phyloP scores from a whole-genome alignment of 306 rosid species.

The Vigna radiata region DNA sequence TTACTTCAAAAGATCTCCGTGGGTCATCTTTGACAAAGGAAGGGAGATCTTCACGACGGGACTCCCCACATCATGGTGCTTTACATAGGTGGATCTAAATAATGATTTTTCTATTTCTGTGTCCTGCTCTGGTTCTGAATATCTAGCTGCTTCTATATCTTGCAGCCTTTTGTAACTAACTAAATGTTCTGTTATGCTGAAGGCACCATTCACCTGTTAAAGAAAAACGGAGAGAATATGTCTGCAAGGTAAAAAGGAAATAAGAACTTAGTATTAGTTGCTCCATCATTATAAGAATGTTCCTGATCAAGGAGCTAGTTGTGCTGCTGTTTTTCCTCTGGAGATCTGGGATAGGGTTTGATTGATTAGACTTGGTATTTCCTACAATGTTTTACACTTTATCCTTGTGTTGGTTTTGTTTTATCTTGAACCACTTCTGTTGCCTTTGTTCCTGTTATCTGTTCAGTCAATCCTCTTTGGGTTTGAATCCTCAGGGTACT shows the following conservation, averaged over 20 bases:
- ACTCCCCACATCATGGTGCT: slow-evolving; percentile 83
- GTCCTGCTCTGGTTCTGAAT: slow-evolving; percentile 80
- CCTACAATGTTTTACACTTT: slow-evolving; percentile 18
- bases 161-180: slow-evolving; percentile 85
- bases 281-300: slow-evolving; percentile 63
- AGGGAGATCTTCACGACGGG: slow-evolving; percentile 71
- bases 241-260: slow-evolving; percentile 94
- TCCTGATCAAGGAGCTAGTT: slow-evolving; percentile 51
- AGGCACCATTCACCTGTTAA: slow-evolving; percentile 99
- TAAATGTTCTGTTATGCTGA: slow-evolving; percentile 95
- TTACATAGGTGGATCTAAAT: slow-evolving; percentile 97
- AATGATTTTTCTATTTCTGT: slow-evolving; percentile 73
- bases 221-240: slow-evolving; percentile 99
- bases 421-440: slow-evolving; percentile 34
- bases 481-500: slow-evolving; percentile 38
- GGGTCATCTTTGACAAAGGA: slow-evolving; percentile 90
- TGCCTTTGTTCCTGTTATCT: slow-evolving; percentile 42
- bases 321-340: slow-evolving; percentile 53
- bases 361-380: slow-evolving; percentile 38
- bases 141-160: slow-evolving; percentile 78
- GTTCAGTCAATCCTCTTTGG: slow-evolving; percentile 20
- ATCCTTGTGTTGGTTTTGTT: slow-evolving; percentile 15
- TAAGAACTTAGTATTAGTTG: slow-evolving; percentile 62
- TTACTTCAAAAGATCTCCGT: slow-evolving; percentile 76
- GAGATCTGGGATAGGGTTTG: slow-evolving; percentile 48